phyloP scores from a whole-genome alignment of 164 flowering plant species.

The Brasenia schreberi region DNA sequence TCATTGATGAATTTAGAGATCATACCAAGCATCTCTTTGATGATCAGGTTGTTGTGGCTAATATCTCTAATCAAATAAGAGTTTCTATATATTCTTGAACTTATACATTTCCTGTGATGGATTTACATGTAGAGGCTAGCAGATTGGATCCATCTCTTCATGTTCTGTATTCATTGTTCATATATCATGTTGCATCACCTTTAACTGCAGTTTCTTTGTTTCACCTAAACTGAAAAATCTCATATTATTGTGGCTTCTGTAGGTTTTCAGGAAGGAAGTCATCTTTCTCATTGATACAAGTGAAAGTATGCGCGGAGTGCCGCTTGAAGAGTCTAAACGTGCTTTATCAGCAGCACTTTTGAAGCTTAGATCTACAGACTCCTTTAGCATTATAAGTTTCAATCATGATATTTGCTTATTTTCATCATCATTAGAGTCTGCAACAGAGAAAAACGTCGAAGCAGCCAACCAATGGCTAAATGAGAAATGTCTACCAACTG shows the following conservation, averaged over 20 bases:
- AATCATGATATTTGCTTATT: conserved; percentile 42
- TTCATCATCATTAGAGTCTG: conserved; percentile 60
- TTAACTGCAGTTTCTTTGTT: not conserved
- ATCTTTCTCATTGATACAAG: conserved; percentile 80
- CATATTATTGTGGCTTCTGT: conserved; percentile 9
- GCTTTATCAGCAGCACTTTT: conserved; percentile 42
- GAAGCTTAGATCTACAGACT: conserved; percentile 49
- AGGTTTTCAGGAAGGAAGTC: conserved; percentile 74
- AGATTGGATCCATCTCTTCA: too few relatives aligned
- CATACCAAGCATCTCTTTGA: not conserved
- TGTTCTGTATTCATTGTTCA: too few relatives aligned
- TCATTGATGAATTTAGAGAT: too few relatives aligned
- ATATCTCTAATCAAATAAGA: not conserved
- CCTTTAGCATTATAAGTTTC: conserved; percentile 73
- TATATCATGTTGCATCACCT: too few relatives aligned
- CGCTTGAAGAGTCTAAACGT: conserved; percentile 49
- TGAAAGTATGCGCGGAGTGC: conserved; percentile 77
- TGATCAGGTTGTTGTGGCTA: not conserved
- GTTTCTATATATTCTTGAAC: not conserved
- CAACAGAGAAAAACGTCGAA: conserved; percentile 49
- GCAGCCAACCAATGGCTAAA: conserved; percentile 60
- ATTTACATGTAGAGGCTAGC: too few relatives aligned
- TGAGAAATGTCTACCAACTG: conserved; percentile 46
- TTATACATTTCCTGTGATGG: too few relatives aligned
- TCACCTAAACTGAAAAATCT: not conserved